These are phyloP conservation scores for Groenewaldozyma sp. DNA, from an alignment of 1,139 yeast genomes.

Conservation along the genomic window DNA sequence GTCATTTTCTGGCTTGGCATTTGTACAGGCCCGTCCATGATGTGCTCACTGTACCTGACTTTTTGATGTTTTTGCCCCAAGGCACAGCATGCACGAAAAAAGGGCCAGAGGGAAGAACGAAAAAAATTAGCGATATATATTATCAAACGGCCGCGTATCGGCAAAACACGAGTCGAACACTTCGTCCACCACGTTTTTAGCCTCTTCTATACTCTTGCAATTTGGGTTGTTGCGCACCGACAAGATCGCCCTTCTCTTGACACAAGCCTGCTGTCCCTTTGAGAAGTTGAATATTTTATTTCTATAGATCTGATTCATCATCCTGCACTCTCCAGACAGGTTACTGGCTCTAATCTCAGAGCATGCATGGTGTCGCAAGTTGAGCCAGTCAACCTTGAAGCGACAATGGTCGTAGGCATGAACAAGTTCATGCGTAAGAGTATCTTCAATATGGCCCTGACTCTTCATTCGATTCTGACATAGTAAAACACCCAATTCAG, in stretches of 20 bases:
- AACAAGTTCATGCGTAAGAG: constrained; percentile 82
- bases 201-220: constrained; percentile 64
- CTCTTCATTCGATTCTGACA: constrained; percentile 78
- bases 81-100: background rate
- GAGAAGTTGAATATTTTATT: constrained; percentile 48
- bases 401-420: constrained; percentile 90
- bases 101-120: too few species aligned
- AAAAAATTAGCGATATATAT: constrained; percentile 66
- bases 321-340: constrained; percentile 90
- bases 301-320: constrained; percentile 73
- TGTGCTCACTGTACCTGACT: constrained; percentile 75
- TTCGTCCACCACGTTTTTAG: constrained; percentile 67
- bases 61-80: constrained; percentile 38
- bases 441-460: constrained; percentile 82
- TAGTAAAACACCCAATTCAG: constrained; percentile 72
- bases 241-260: constrained; percentile 73
- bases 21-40: constrained; percentile 79
- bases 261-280: constrained; percentile 85
- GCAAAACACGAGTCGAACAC: constrained; percentile 92
- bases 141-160: constrained; percentile 93
- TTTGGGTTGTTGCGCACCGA: constrained; percentile 82
- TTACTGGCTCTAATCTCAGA: constrained; percentile 92
- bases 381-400: constrained; percentile 74
- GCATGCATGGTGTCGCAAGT: constrained; percentile 91
- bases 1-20: constrained; percentile 88